These are phyloP conservation scores for Xylaria hypoxylon DNA, from an alignment of 2,329 filamentous ascomycete genomes.

Conservation along the genomic window DNA sequence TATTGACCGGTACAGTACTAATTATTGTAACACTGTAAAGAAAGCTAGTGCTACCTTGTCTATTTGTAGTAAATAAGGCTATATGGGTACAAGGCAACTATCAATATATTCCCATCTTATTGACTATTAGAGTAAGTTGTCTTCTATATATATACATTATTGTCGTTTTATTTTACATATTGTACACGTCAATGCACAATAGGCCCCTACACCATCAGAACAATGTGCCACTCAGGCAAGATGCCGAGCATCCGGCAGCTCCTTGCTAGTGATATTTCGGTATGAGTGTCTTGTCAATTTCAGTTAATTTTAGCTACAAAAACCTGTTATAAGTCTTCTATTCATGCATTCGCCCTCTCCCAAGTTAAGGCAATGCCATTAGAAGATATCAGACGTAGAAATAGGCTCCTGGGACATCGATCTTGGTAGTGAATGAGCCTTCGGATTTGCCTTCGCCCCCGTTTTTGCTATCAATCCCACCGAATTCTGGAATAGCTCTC, in stretches of 20 bases:
- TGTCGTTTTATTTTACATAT: background rate
- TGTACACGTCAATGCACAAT: slow-evolving; percentile 6
- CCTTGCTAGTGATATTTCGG: background rate
- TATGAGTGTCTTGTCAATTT: background rate
- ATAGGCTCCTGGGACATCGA: slow-evolving; percentile 46
- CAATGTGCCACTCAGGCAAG: background rate
- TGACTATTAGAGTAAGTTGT: background rate
- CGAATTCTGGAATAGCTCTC: slow-evolving; percentile 32
- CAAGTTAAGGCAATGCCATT: background rate
- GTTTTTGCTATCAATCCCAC: slow-evolving; percentile 6
- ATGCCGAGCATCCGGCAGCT: background rate
- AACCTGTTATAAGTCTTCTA: too few species aligned
- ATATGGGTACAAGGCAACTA: background rate
- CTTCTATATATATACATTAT: background rate
- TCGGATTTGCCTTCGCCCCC: slow-evolving; percentile 13
- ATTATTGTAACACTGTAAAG: too few species aligned
- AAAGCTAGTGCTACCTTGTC: too few species aligned
- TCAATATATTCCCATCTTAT: background rate
- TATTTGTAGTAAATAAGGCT: too few species aligned
- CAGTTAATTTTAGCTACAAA: too few species aligned
- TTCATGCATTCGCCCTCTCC: background rate
- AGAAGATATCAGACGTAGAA: slow-evolving; percentile 29
- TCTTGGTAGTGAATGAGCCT: slow-evolving; percentile 46
- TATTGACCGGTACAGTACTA: background rate
- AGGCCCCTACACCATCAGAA: background rate